Evolutionary conservation across 2,329 filamentous ascomycete genomes (phyloP), one percentile per base, ranked within the genome.

Genomic region (Monilinia fructigena): DNA sequence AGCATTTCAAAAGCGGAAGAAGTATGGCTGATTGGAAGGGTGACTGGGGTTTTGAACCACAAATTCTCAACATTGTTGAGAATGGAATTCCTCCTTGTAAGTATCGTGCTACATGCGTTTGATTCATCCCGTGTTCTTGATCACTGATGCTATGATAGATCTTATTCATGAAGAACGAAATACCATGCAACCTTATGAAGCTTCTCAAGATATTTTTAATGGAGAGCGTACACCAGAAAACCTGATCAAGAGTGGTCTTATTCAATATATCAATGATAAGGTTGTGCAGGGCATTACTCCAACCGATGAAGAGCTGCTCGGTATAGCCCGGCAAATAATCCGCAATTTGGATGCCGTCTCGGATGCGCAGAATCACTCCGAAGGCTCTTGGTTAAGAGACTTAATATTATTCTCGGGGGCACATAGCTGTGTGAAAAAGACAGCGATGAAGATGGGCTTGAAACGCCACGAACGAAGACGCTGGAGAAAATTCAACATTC

Each of bases 1-100:
- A 88, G 70, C 86, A 89, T 76, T 89, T 88, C 79, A 88, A 87
- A 77, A 83, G 81, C 35, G 86, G 86, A 78, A 84, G 83, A 70
- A 85, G 83, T 72, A 89, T 89, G 86, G 84, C 83, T 69, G 85
- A 88, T 76, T 89, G 86, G 86, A 86, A 87, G 80, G 86, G 86
- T 79, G 86, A 87, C 76, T 88, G 86, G 86, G 86, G 86, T 80
- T 88, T 89, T 69, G 86, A 88, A 65, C 78, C 79, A 38, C 82
- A 84, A 47, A 82, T 89, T 53, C 79, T 87, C 71, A 81, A 86
- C 69, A 83, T 88, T 80, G 83, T 89, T 72, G 86, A 89, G 76
- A 88, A 88, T 73, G 86, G 85, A 56, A 87, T 89, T 67, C 86
- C 86, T 64, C 86, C 86, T 60, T 88, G 85, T 86, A 82, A 83